Evolutionary conservation across 495 filamentous ascomycete species (phyloP), one percentile per base, ranked within the genome.

Genomic region (Schizothecium vesticola): DNA sequence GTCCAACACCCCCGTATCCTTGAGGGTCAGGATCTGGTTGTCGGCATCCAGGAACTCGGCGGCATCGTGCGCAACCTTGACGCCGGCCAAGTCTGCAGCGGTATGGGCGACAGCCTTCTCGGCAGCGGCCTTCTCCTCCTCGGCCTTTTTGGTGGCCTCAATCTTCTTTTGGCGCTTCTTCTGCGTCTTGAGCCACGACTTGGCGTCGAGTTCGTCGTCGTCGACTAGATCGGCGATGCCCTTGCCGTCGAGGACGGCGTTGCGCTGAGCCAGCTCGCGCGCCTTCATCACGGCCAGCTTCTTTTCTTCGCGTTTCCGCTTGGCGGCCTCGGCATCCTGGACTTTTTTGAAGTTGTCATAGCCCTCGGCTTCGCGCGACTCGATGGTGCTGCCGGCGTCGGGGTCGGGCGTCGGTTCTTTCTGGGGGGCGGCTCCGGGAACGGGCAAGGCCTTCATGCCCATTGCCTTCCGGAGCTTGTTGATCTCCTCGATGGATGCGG

Each of bases 141-240:
- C 91, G 57, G 88, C 78, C 77, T 91, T 92, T 73, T 86, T 83
- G 61, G 87, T 87, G 65, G 89, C 90, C 72, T 93, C 90, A 56
- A 97, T 89, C 81, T 94, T 90, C 84, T 94, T 97, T 76, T 93
- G 89, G 16, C 92, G 81, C 81, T 96, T 97, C 82, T 96, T 97
- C 75, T 91, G 87, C 71, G 88, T 88, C 73, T 89, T 84, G 66
- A 99, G 75, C 94, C 94, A 99, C 2, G 88, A 82, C 72, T 88
- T 90, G 57, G 94, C 90, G 74, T 97, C 93, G 21, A 93, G 66
- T n/a, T 90, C 86, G 25, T 77, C 86, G 26, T 83, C 89, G 4
- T 85, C 88, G 64, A 89, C 83, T 3, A 86, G 88, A 9, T 92
- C 91, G 11, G 90, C 94, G 13, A 99, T 78, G 0, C 93, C 91